Evolutionary conservation across 148 eudicot species (phyloP), one percentile per base, ranked within the genome.

Genomic region (Rhododendron henanense): DNA sequence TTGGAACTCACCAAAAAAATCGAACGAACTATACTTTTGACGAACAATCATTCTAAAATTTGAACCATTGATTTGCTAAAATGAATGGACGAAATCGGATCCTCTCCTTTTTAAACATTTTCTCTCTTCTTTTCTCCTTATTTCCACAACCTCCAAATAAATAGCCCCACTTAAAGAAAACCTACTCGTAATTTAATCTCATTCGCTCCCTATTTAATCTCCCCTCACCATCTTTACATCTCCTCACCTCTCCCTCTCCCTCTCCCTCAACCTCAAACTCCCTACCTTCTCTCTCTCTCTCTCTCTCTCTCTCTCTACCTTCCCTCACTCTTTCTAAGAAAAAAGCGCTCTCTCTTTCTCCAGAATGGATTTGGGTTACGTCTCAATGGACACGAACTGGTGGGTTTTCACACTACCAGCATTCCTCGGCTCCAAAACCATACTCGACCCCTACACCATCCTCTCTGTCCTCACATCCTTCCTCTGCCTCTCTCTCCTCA

Each of bases 391-490:
- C 21, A 10, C 88, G 37, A 87, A 31, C 10, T 89, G 89, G 89
- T 87, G 84, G 86, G 13, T 89, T 2, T 84, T 87, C 37, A 85
- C 90, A 1, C 84, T 89, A 0, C 90, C 90, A 25, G 88, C 87
- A 9, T 81, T 89, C 59, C 37, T 89, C 2, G 87, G 81, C 35
- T 84, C 90, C 44, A 44, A 89, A 83, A 87, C 35, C 25, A 33
- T 82, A 1, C 76, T 84, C 0, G 88, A 89, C 25, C 50, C 51
- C 10, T 87, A 65, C 23, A 8, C 78, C 2, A 13, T 90, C 28
- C 28, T 87, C 78, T 81, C 86, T 15, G 53, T 85, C 31, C 23
- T 90, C 55, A 5, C 84, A 4, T 78, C 88, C 59, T 81, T 87
- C 6, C 0, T 89, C 23, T 25, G 48, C 67, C 18, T 84, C n/a